Evolutionary conservation across 768 basidiomycete genomes (phyloP), one percentile per base, ranked within the genome.

Genomic region (Rhodotorula taiwanensis): DNA sequence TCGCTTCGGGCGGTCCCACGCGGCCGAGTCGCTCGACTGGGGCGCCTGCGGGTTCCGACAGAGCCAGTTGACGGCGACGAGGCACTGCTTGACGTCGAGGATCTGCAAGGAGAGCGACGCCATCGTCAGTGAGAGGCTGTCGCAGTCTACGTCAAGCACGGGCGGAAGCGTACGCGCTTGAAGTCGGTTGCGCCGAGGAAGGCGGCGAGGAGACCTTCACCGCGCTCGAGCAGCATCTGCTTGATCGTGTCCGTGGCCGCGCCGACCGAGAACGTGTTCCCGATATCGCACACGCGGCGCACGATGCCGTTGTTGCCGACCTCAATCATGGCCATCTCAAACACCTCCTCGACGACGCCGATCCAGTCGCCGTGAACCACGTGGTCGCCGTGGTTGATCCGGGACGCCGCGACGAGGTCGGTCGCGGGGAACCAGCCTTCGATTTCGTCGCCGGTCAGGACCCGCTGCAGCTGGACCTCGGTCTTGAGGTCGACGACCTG

Each of bases 321-420:
- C 58, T 70, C 69, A 27, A 70, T 65, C 58, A 63, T 44, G 23
- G 64, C 69, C 64, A 65, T 62, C 49, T 70, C 64, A 28, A 70
- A 66, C 51, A 66, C 61, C 49, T 70, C 69, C 48, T 70, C 69
- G 33, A 70, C 69, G 33, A 70, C 21, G 10, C 69, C 69, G 20
- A 70, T 44, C 69, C 69, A 70, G 16, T 64, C 58, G 2, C 52
- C 58, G 27, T 23, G 25, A 4, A 64, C 51, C 34, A 70, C 64
- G 45, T 70, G 69, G 28, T 70, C 69, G 5, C 62, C 64, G 14
- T 58, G 47, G 30, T 49, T 50, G 54, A 70, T 43, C 20, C 62
- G 28, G 9, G 48, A 43, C 5, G 51, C 55, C 16, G 63, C 64
- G 33, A 62, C 60, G 14, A 69, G 42, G 10, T 50, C 41, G 4